phyloP scores from a whole-genome alignment of 768 basidiomycete species.

The Coprinopsis strossmayeri region DNA sequence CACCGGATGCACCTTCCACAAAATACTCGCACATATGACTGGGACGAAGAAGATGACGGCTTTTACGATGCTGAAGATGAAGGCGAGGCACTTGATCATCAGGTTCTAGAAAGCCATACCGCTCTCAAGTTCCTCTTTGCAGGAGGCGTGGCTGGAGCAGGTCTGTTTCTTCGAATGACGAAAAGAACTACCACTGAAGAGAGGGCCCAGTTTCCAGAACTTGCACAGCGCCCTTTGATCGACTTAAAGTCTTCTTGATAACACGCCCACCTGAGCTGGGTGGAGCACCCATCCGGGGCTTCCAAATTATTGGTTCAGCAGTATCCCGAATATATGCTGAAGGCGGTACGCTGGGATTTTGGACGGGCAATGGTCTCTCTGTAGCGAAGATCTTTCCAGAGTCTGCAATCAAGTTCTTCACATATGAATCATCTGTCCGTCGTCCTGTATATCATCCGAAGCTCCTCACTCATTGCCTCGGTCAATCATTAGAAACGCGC shows the following conservation, averaged over 20 bases:
- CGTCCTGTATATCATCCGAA: conserved; percentile 10
- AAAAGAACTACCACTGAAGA: not conserved
- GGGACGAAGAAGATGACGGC: conserved; percentile 35
- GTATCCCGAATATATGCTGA: conserved; percentile 80
- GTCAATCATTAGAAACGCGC: conserved; percentile 69
- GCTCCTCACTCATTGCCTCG: conserved; percentile 9
- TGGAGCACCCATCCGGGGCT: conserved; percentile 44
- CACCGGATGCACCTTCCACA: conserved; percentile 12
- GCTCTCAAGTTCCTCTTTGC: conserved; percentile 89
- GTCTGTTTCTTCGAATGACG: conserved; percentile 46
- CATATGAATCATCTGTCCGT: conserved; percentile 89
- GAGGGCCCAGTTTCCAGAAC: conserved; percentile 77
- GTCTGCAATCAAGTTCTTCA: conserved; percentile 96
- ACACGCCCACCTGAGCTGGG: conserved; percentile 76
- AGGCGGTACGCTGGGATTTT: conserved; percentile 86
- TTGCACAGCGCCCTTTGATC: conserved; percentile 96
- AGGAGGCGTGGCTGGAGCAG: conserved; percentile 91
- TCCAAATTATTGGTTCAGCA: conserved; percentile 63
- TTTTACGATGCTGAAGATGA: conserved; percentile 37
- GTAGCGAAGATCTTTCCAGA: conserved; percentile 96
- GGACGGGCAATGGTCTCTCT: conserved; percentile 96
- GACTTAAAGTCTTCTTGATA: conserved; percentile 93
- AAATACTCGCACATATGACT: conserved; percentile 10
- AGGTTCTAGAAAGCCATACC: conserved; percentile 59
- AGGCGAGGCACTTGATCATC: conserved; percentile 58